A percentile compares a stretch with the other conserved stretches of the same genome.
phyloP scores from a whole-genome alignment of 1,284 basidiomycete genomes.

The Trametes pubescens region DNA sequence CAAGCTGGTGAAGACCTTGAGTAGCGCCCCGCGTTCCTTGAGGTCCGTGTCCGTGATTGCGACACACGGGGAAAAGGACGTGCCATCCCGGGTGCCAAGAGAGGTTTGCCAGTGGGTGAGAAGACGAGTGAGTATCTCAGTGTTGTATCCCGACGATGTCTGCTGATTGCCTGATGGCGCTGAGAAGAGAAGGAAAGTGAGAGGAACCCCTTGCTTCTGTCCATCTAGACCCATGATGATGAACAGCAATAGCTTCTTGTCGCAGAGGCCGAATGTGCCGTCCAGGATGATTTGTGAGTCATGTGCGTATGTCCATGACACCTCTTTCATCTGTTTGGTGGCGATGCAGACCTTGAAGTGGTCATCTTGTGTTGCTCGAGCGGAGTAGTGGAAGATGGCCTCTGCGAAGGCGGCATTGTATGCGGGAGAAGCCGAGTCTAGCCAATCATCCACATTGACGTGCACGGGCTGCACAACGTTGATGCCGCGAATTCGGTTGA shows the following conservation, averaged over 20 bases:
- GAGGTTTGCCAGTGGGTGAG: constrained; percentile 34
- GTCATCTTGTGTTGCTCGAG: constrained; percentile 27
- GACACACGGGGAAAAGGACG: constrained; percentile 38
- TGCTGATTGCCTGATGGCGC: constrained; percentile 42
- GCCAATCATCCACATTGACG: constrained; percentile 28
- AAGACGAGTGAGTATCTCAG: constrained; percentile 27
- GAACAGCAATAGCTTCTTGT: constrained; percentile 44
- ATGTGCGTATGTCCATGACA: constrained; percentile 46
- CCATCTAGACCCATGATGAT: constrained; percentile 47
- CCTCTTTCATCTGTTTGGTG: constrained; percentile 45
- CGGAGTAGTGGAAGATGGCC: constrained; percentile 41
- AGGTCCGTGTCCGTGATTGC: constrained; percentile 50
- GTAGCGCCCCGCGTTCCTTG: constrained; percentile 45
- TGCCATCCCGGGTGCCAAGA: constrained; percentile 38
- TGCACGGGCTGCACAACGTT: too few relatives aligned
- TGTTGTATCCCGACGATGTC: constrained; percentile 42
- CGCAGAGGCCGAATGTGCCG: constrained; percentile 50
- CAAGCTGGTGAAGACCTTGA: constrained; percentile 40
- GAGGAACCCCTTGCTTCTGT: constrained; percentile 39
- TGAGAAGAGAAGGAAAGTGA: constrained; percentile 49
- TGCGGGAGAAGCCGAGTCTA: constrained; percentile 28
- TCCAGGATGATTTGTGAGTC: constrained; percentile 46
- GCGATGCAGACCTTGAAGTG: constrained; percentile 42
- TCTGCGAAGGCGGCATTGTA: constrained; percentile 36
- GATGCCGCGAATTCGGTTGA: too few relatives aligned